A percentile compares a stretch with the other conserved stretches of the same genome.
Evolutionary conservation across 73 alveolate genomes (phyloP).

Genomic region (Paramecium octaurelia): DNA sequence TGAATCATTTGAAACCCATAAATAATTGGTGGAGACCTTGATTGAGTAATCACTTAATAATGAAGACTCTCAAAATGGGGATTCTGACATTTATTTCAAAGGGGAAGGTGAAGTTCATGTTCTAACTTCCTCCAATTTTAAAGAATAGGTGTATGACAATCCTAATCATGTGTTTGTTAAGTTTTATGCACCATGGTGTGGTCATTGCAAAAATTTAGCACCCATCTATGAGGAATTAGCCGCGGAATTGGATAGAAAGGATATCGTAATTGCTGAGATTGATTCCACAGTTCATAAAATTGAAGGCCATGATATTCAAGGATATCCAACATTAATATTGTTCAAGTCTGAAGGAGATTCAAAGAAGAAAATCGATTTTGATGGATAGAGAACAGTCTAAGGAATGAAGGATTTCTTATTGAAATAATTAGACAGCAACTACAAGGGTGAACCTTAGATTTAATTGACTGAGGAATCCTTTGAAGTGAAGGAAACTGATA

Average conservation of each 20-base stretch:
- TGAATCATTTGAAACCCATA: not conserved
- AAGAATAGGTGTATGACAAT: conserved; percentile 79
- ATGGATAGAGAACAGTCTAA: not conserved
- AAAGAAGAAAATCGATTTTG: not conserved
- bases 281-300: conserved; percentile 65
- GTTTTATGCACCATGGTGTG: conserved; percentile 98
- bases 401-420: not conserved
- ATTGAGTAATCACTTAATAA: not conserved
- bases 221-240: conserved; percentile 93
- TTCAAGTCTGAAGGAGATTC: not conserved
- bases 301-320: conserved; percentile 50
- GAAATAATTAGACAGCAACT: not conserved
- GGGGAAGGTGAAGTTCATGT: not conserved
- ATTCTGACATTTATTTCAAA: not conserved
- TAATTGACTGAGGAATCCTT: not conserved
- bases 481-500: not conserved
- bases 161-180: conserved; percentile 91
- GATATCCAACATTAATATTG: conserved; percentile 69
- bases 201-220: conserved; percentile 96
- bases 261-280: conserved; percentile 66
- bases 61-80: not conserved
- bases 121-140: conserved; percentile 53
- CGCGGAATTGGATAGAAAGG: conserved; percentile 50
- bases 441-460: not conserved
- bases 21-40: not conserved